phyloP scores from a whole-genome alignment of 495 filamentous ascomycete genomes.

The Staphylotrichum tortipilum region DNA sequence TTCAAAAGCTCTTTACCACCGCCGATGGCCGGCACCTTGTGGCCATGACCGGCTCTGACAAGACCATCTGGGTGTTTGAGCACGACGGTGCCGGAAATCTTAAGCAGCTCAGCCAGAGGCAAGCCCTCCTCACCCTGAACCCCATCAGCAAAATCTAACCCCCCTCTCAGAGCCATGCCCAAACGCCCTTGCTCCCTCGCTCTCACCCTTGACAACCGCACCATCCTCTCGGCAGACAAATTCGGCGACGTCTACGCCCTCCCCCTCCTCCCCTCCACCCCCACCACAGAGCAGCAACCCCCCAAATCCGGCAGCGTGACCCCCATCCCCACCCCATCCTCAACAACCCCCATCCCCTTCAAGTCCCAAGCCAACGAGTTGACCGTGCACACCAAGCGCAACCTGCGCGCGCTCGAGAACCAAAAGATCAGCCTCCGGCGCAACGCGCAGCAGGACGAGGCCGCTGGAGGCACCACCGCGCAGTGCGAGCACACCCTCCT shows the following conservation, averaged over 20 bases:
- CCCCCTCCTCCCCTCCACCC: constrained; percentile 53
- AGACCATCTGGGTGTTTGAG: constrained; percentile 74
- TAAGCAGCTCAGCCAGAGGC: constrained; percentile 65
- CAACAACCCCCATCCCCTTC: constrained; percentile 13
- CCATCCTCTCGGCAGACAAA: constrained; percentile 79
- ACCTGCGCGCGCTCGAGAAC: constrained; percentile 63
- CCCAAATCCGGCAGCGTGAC: constrained; percentile 14
- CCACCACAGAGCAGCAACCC: background rate
- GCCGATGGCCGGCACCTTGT: constrained; percentile 57
- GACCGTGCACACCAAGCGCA: constrained; percentile 78
- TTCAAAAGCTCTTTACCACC: constrained; percentile 51
- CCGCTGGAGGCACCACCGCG: constrained; percentile 34
- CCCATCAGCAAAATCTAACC: constrained; percentile 1
- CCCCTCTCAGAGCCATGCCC: constrained; percentile 61
- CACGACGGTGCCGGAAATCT: constrained; percentile 53
- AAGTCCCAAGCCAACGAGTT: constrained; percentile 55
- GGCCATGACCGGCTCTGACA: constrained; percentile 79
- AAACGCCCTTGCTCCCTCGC: constrained; percentile 74
- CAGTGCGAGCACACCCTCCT: constrained; percentile 65
- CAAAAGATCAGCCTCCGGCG: constrained; percentile 49
- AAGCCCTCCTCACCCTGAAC: constrained; percentile 13
- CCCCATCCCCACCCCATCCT: constrained; percentile 12
- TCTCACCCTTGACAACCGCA: constrained; percentile 56
- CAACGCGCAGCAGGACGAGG: constrained; percentile 33
- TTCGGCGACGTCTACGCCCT: constrained; percentile 92